These are phyloP conservation scores for Piloderma croceum DNA, from an alignment of 768 basidiomycete species.

Conservation along the genomic window DNA sequence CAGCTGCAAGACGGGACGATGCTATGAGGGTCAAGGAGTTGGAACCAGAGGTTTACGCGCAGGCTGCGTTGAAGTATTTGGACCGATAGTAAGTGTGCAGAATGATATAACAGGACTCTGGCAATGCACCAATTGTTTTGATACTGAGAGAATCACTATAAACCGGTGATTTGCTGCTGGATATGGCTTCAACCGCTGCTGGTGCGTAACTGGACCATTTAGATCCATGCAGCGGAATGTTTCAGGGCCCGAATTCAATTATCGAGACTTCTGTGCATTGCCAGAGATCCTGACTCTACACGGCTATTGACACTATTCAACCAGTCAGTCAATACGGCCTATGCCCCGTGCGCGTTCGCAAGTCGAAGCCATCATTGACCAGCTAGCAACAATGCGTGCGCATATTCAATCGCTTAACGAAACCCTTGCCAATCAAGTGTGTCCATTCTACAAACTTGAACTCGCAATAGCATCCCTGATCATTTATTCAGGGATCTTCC, in stretches of 20 bases:
- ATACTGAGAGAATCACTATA: constrained; percentile 4
- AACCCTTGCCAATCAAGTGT: constrained; percentile 36
- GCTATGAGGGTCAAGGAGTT: constrained; percentile 37
- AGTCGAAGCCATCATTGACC: constrained; percentile 32
- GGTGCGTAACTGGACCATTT: constrained; percentile 36
- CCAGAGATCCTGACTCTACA: neutral
- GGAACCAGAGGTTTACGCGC: constrained; percentile 71
- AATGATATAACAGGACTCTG: too few species aligned
- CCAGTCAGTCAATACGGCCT: constrained; percentile 39
- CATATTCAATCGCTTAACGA: constrained; percentile 32
- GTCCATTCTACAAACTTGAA: constrained; percentile 19
- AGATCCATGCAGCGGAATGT: constrained; percentile 32
- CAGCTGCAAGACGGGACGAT: constrained; percentile 34
- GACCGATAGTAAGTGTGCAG: constrained; percentile 74
- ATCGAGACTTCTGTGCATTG: too few species aligned
- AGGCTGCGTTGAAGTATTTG: constrained; percentile 71
- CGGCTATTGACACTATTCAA: neutral
- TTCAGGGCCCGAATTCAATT: constrained; percentile 32
- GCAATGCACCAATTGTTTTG: neutral
- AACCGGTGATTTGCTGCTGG: constrained; percentile 42
- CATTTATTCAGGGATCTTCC: too few species aligned
- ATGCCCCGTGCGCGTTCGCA: constrained; percentile 47
- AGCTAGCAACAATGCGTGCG: constrained; percentile 31
- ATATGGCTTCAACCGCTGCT: constrained; percentile 43
- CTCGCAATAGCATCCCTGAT: constrained; percentile 15